These are phyloP conservation scores for Crassisporium funariophilum DNA, from an alignment of 768 basidiomycete species.

Conservation along the genomic window DNA sequence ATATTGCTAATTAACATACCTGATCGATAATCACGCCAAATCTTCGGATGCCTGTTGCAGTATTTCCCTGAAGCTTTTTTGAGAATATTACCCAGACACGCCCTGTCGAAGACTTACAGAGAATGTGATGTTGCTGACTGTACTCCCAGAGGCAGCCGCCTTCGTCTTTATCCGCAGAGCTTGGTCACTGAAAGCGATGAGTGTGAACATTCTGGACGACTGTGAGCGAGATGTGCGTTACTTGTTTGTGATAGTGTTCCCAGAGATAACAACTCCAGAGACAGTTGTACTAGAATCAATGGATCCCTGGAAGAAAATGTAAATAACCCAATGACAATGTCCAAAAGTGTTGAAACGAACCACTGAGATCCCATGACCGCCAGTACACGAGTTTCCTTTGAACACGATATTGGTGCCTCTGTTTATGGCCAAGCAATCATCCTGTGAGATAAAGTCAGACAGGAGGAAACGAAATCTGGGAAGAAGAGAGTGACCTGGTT, in stretches of 20 bases:
- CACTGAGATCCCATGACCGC: conserved; percentile 68
- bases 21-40: conserved; percentile 68
- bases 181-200: conserved; percentile 43
- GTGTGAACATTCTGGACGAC: not conserved
- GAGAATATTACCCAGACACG: not conserved
- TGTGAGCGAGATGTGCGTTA: conserved; percentile 17
- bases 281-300: conserved; percentile 49
- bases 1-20: conserved; percentile 25
- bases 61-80: conserved; percentile 45
- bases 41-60: conserved; percentile 43
- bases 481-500: conserved; percentile 39
- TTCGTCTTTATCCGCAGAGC: conserved; percentile 67
- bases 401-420: conserved; percentile 47
- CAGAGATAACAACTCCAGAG: conserved; percentile 45
- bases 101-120: conserved; percentile 31
- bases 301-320: conserved; percentile 47
- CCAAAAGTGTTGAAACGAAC: conserved; percentile 28
- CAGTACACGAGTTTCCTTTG: conserved; percentile 52
- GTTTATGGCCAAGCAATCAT: conserved; percentile 65
- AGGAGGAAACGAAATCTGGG: too few relatives aligned
- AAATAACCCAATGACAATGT: not conserved
- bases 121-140: conserved; percentile 53
- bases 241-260: conserved; percentile 60
- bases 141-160: conserved; percentile 43
- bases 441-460: too few relatives aligned